Evolutionary conservation across 805 yeast species (phyloP), one percentile per base, ranked within the genome.

Genomic region (Saccharomycopsis fibuligera): DNA sequence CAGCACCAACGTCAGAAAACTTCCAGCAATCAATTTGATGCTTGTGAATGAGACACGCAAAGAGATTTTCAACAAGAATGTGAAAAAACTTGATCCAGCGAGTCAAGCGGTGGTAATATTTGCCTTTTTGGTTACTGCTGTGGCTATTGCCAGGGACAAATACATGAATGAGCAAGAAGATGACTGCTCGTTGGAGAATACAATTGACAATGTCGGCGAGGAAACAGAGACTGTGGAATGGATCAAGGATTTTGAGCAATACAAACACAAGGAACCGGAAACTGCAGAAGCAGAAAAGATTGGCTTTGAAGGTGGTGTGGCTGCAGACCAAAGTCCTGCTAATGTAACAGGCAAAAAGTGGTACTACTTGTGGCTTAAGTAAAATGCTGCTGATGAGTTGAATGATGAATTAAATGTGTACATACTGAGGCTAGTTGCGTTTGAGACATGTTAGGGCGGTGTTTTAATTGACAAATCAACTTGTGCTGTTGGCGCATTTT

Each of bases 141-240:
- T 74, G 36, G 85, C 84, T 5, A 62, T 78, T 42, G 73, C 72
- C 51, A 68, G 81, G 56, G 89, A 83, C 59, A 74, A 75, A 59
- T 45, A 39, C n/a, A 21, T 30, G 19, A 37, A 19, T 27, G 24
- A 46, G 39, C 29, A 14, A 33, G 44, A 22, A 5, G n/a, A 33
- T 2, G 35, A 29, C 25, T 29, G 12, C 31, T 10, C 37, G 14
- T 9, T 12, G 6, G 37, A 33, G 37, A 17, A 23, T 16, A 31
- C 49, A n/a, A 44, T 31, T 19, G 50, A 29, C 12, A 31, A 43
- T 17, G 29, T 48, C 9, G 25, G n/a, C 12, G 51, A 44, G 5
- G 40, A 39, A 3, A 19, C 27, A 4, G 51, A 43, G 21, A 21
- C 25, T 8, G 44, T 37, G 8, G 51, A 38, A 38, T 17, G 30